These are phyloP conservation scores for Phytophthora tubulina DNA, from an alignment of 352 stramenopile genomes.

Conservation along the genomic window DNA sequence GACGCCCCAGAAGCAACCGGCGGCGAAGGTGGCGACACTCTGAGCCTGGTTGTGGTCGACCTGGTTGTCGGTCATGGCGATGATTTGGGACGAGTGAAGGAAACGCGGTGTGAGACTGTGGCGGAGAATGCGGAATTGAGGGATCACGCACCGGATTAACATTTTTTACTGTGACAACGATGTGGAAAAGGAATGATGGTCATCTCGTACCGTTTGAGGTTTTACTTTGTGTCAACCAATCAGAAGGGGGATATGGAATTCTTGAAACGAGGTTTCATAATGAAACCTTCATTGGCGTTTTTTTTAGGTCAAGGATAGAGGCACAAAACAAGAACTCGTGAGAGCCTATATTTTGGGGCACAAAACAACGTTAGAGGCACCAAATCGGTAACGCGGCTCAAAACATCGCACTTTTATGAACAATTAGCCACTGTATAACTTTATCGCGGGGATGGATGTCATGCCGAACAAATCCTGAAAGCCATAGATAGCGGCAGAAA, in stretches of 20 bases:
- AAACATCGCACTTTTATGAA: too few species aligned
- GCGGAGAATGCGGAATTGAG: conserved; percentile 34
- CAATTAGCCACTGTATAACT: too few species aligned
- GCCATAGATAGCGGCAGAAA: too few species aligned
- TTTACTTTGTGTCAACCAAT: background rate
- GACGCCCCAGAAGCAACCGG: conserved; percentile 98
- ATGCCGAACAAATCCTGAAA: too few species aligned
- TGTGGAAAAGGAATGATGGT: conserved; percentile 3
- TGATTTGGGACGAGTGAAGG: conserved; percentile 14
- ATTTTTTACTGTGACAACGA: conserved; percentile 19
- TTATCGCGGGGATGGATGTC: too few species aligned
- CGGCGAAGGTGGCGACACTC: conserved; percentile 94
- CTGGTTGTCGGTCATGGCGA: conserved; percentile 59
- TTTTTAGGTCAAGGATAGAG: too few species aligned
- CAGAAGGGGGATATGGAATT: background rate
- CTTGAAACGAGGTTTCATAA: background rate
- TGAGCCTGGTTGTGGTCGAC: conserved; percentile 13
- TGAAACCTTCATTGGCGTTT: background rate
- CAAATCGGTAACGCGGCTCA: too few species aligned
- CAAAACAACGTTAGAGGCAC: too few species aligned
- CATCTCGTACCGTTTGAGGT: background rate
- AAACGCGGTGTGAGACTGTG: conserved; percentile 21
- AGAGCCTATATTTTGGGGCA: too few species aligned
- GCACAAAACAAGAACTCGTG: too few species aligned
- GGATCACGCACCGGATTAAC: conserved; percentile 10